Base-by-base conservation (phyloP, 2,329 filamentous ascomycete genomes). In the Juglanconis juglandina region DNA sequence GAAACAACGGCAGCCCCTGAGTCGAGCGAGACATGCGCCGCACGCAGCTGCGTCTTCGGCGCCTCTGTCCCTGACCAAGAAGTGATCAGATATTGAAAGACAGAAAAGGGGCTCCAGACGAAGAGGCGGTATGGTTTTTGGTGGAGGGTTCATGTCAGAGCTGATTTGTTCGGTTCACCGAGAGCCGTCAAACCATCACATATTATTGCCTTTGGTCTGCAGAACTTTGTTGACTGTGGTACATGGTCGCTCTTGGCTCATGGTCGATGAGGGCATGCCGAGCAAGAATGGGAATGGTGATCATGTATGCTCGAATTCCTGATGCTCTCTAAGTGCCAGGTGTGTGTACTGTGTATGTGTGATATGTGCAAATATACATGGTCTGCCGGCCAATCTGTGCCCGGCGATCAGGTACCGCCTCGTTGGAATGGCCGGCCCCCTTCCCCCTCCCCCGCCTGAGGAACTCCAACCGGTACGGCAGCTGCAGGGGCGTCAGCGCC, bases 111-210 rank as follows among this genome's bases (percentile, higher is more conserved):
- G 30, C 24, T 24, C 24, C 24, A 24, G 24, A 24, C 1, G 24
- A 24, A 24, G 24, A 24, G 24, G 24, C 24, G 24, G 24, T 24
- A 24, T 24, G 24, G 24, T 24, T 24, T 24, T 24, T 58, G 48
- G 41, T 47, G n/a, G 48, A 49, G 52, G 24, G 35, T 41, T 35
- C 50, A 4, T 4, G 14, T 44, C 34, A 35, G 14, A 41, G 52
- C 46, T 61, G 59, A 61, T 61, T 59, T 59, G 59, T 46, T 59
- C 55, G 55, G 50, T 50, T 50, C 59, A 53, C 53, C 52, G 54
- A 59, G 56, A 56, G 53, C 60, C 60, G 60, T 52, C 60, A 58
- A 41, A 50, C 34, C 49, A 34, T 49, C 51, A 42, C 51, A 13
- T 11, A 7, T 44, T 51, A 7, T 46, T 57, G 30, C 14, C 17